Evolutionary conservation across 495 filamentous ascomycete genomes (phyloP).

Genomic region (Bathelium albidoporum): DNA sequence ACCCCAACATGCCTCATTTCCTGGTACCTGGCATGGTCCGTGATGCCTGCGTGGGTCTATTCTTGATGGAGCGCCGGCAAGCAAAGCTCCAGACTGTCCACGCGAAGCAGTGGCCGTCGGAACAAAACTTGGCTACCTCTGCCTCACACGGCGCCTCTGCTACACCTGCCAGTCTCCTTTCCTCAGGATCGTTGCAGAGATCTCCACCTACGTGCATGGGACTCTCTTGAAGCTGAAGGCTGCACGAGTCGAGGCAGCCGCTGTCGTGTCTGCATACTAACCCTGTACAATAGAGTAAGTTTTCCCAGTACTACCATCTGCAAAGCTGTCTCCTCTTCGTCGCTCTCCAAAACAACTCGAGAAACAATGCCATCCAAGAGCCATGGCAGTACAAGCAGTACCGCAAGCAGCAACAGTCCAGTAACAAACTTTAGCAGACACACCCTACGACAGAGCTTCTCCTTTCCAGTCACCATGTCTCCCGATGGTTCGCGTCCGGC

Average conservation of each 20-base stretch:
- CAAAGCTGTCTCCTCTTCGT: not conserved
- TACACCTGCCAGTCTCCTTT: not conserved
- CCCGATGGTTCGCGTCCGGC: not conserved
- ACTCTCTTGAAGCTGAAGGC: not conserved
- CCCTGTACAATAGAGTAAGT: not conserved
- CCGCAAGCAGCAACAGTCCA: not conserved
- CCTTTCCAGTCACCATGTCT: not conserved
- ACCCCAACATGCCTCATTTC: not conserved
- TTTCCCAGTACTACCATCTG: not conserved
- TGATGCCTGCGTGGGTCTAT: not conserved
- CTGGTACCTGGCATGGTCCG: not conserved
- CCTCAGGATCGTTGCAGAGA: not conserved
- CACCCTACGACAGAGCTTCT: not conserved
- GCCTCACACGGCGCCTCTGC: not conserved
- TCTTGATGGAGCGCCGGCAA: not conserved
- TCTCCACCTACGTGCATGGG: not conserved
- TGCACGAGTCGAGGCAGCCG: not conserved
- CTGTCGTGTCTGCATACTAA: not conserved
- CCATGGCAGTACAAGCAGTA: not conserved
- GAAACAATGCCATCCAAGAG: not conserved
- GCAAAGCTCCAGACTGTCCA: constrained; percentile 5
- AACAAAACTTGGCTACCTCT: constrained; percentile 2
- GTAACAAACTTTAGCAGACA: constrained; percentile 2
- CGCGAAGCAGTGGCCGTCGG: not conserved
- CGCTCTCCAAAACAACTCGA: not conserved